A percentile compares a stretch with the other conserved stretches of the same genome.
phyloP scores from a whole-genome alignment of 2,329 filamentous ascomycete genomes.

The Aspergillus aculeatinus region DNA sequence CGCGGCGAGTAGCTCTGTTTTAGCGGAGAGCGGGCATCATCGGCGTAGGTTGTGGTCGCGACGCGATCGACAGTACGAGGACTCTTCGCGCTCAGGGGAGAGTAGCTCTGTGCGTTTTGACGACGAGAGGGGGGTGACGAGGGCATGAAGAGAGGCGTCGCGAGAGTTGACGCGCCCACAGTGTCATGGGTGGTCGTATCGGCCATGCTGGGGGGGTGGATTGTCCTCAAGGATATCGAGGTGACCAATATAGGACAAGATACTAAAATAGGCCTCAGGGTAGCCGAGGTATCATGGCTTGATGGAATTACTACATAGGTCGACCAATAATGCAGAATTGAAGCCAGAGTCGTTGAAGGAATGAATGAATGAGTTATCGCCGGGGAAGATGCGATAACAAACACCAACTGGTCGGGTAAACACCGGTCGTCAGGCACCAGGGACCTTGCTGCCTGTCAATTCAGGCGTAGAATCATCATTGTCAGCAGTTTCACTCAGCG shows the following conservation, averaged over 20 bases:
- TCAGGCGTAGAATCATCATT: neutral
- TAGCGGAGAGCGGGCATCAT: constrained; percentile 13
- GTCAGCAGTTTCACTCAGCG: too few species aligned
- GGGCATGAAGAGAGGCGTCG: constrained; percentile 37
- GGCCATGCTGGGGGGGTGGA: constrained; percentile 31
- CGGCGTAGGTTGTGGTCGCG: constrained; percentile 4
- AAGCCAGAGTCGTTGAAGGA: too few species aligned
- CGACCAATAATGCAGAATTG: too few species aligned
- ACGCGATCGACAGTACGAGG: constrained; percentile 12
- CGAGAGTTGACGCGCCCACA: constrained; percentile 41
- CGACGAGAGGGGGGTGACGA: constrained; percentile 33
- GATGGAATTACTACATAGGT: neutral
- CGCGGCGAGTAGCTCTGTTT: constrained; percentile 10
- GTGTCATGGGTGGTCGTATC: constrained; percentile 44
- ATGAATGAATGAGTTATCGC: neutral
- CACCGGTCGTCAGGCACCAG: neutral
- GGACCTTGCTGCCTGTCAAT: neutral
- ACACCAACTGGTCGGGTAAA: neutral
- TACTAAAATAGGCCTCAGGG: neutral
- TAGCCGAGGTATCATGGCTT: neutral
- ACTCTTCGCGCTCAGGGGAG: constrained; percentile 26
- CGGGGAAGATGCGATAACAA: neutral
- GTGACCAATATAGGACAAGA: neutral
- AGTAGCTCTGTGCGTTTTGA: constrained; percentile 20
- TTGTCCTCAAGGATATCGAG: neutral